These are phyloP conservation scores for Hevea brasiliensis DNA, from an alignment of 345 rosid species.

Conservation along the genomic window DNA sequence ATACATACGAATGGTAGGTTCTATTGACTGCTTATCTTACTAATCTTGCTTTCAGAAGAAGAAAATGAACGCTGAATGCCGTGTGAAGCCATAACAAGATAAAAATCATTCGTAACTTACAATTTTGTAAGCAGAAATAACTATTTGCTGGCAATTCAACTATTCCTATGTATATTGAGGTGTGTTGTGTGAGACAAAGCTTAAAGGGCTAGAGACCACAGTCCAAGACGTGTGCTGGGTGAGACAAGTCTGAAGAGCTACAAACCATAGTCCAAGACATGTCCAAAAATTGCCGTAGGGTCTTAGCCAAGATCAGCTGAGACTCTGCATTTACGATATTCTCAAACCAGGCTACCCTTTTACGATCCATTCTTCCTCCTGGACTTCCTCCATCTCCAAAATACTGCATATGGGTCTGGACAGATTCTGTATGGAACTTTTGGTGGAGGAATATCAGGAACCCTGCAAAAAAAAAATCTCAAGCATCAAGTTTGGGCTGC, in stretches of 20 bases:
- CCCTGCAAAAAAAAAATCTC: conserved; percentile 43
- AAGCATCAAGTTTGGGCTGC: not conserved
- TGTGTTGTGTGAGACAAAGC: not conserved
- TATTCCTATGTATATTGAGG: conserved; percentile 13
- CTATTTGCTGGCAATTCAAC: conserved; percentile 3
- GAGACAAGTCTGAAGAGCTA: not conserved
- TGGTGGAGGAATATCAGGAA: conserved; percentile 55
- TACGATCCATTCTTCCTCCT: conserved; percentile 35
- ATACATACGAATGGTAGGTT: no score
- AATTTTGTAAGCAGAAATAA: not conserved
- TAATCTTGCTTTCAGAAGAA: not conserved
- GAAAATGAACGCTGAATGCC: not conserved
- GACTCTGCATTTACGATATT: conserved; percentile 5
- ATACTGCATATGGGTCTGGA: conserved; percentile 20
- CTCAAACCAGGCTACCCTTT: not conserved
- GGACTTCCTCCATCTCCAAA: conserved; percentile 50
- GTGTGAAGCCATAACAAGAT: not conserved
- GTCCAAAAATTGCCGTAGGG: not conserved
- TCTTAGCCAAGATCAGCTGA: not conserved
- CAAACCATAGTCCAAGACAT: not conserved
- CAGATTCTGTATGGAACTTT: conserved; percentile 45
- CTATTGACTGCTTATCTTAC: not conserved
- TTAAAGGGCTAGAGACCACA: not conserved
- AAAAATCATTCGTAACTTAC: not conserved
- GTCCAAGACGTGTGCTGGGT: not conserved